Percentiles rank a stretch among this genome's conserved stretches.
phyloP scores from a whole-genome alignment of 2,329 filamentous ascomycete genomes.

The Teratosphaeria destructans region DNA sequence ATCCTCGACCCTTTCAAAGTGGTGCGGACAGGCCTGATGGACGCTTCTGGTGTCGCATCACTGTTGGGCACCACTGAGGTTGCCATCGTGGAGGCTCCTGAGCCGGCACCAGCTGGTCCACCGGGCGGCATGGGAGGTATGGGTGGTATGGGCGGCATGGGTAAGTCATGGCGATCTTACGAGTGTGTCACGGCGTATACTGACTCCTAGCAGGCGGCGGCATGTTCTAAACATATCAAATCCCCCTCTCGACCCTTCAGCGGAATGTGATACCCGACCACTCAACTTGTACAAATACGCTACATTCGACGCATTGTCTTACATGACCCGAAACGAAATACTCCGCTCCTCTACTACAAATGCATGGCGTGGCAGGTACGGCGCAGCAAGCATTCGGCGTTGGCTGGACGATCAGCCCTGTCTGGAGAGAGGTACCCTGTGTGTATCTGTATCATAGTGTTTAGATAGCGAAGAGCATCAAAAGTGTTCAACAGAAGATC shows the following conservation, averaged over 20 bases:
- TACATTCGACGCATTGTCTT: constrained; percentile 4
- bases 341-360: constrained; percentile 3
- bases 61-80: constrained; percentile 97
- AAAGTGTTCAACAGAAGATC: not conserved
- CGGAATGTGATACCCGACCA: constrained; percentile 1
- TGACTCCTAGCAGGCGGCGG: not conserved
- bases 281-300: constrained; percentile 1
- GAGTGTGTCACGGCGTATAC: not conserved
- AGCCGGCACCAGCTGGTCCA: constrained; percentile 41
- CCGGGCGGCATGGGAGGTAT: constrained; percentile 49
- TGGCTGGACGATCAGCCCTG: not conserved
- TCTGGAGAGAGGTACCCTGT: not conserved
- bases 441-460: constrained; percentile 10
- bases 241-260: not conserved
- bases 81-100: constrained; percentile 88
- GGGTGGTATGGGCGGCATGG: constrained; percentile 44
- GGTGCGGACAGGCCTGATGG: constrained; percentile 87
- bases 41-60: constrained; percentile 92
- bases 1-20: constrained; percentile 99
- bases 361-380: constrained; percentile 4
- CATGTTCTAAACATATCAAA: not conserved
- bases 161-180: not conserved
- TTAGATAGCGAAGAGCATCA: constrained; percentile 7
- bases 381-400: not conserved
- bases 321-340: not conserved